These are phyloP conservation scores for Tetradesmus obliquus DNA, from an alignment of 139 green algal species.

Conservation along the genomic window DNA sequence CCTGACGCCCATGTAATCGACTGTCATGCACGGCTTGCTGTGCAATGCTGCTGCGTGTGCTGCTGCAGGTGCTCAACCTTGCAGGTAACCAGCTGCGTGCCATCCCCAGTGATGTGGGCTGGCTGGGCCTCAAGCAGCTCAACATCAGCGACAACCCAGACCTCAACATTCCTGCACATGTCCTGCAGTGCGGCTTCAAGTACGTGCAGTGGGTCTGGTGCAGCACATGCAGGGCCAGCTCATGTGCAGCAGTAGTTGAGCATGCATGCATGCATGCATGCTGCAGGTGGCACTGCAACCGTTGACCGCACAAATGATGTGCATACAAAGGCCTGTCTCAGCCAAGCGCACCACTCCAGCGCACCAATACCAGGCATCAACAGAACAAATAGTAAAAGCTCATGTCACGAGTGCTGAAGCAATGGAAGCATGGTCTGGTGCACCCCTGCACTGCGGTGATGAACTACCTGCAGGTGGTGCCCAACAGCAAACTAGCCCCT, in stretches of 20 bases:
- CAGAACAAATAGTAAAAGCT: too few relatives aligned
- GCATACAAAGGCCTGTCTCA: not conserved
- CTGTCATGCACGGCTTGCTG: not conserved
- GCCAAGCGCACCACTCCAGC: not conserved
- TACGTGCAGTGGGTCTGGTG: not conserved
- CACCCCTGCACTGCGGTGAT: too few relatives aligned
- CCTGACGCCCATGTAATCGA: not conserved
- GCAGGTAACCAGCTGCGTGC: slow-evolving; percentile 29
- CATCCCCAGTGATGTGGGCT: slow-evolving; percentile 38
- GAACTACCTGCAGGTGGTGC: too few relatives aligned
- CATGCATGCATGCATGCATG: not conserved
- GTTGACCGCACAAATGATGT: not conserved
- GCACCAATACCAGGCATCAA: not conserved
- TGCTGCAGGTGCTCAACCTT: slow-evolving; percentile 34
- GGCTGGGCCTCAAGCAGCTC: slow-evolving; percentile 36
- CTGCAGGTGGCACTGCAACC: not conserved
- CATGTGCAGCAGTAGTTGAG: not conserved
- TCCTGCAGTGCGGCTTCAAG: slow-evolving; percentile 42
- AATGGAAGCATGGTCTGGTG: too few relatives aligned
- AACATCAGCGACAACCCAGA: slow-evolving; percentile 38
- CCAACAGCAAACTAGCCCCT: too few relatives aligned
- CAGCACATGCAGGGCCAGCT: not conserved
- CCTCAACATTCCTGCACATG: slow-evolving; percentile 3
- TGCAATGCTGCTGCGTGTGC: not conserved
- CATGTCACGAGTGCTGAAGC: too few relatives aligned